These are phyloP conservation scores for Nothopassalora personata DNA, from an alignment of 2,329 filamentous ascomycete species.

Conservation along the genomic window DNA sequence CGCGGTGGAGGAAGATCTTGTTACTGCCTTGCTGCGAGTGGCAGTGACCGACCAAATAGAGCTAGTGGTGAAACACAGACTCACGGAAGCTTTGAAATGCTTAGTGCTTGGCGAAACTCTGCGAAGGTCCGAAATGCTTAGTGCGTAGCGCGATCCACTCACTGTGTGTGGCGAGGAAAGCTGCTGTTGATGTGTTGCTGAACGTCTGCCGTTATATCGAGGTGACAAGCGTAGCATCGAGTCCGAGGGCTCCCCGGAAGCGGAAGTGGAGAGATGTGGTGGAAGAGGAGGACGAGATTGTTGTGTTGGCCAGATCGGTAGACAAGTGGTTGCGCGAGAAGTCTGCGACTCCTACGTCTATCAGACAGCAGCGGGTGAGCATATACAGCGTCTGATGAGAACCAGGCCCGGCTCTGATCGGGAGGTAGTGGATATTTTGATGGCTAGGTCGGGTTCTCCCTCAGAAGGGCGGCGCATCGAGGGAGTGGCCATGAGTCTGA, in stretches of 20 bases:
- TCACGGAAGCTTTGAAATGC: too few relatives aligned
- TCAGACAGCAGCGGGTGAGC: not conserved
- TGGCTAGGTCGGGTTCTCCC: too few relatives aligned
- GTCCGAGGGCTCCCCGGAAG: not conserved
- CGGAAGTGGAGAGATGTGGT: not conserved
- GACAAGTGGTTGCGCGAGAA: not conserved
- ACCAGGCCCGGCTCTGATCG: not conserved
- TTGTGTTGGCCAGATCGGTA: not conserved
- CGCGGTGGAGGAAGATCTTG: not conserved
- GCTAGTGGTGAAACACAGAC: not conserved
- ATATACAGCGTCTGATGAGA: not conserved
- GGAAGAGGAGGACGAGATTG: not conserved
- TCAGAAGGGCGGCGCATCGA: too few relatives aligned
- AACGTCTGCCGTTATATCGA: not conserved
- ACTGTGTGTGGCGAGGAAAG: too few relatives aligned
- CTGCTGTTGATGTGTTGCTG: too few relatives aligned
- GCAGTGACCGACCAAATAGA: not conserved
- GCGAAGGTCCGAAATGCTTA: too few relatives aligned
- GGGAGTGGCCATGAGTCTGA: too few relatives aligned
- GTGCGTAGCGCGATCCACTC: too few relatives aligned
- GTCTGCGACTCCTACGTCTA: not conserved
- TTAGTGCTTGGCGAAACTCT: too few relatives aligned
- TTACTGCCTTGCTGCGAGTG: too few relatives aligned
- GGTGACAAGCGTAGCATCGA: not conserved
- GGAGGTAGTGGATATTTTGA: too few relatives aligned